Percentiles rank a stretch among this genome's conserved stretches.
phyloP scores from a whole-genome alignment of 2,329 filamentous ascomycete species.

The Arthrinium phaeospermum region DNA sequence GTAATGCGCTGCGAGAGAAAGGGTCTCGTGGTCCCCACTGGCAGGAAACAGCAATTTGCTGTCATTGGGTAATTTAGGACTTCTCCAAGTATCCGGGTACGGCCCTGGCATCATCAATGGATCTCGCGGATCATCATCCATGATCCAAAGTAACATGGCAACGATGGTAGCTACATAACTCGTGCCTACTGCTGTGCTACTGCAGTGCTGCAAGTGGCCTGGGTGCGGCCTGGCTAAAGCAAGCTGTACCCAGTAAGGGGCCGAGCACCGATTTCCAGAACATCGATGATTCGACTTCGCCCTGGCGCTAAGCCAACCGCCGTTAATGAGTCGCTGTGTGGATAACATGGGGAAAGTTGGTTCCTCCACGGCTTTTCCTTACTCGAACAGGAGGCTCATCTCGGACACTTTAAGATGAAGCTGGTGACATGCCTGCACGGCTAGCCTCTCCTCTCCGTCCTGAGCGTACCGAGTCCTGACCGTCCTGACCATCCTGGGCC shows the following conservation, averaged over 20 bases:
- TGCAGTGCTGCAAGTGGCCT: too few species aligned
- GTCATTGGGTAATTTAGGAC: conserved; percentile 15
- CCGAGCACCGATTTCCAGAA: conserved; percentile 8
- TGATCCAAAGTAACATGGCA: conserved; percentile 13
- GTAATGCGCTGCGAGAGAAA: background rate
- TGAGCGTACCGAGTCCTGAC: too few species aligned
- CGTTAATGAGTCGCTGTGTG: conserved; percentile 2
- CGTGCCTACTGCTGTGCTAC: background rate
- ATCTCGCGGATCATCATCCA: conserved; percentile 16
- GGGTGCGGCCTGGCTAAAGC: background rate
- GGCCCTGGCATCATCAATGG: conserved; percentile 16
- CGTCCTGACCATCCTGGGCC: too few species aligned
- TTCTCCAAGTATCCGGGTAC: conserved; percentile 17
- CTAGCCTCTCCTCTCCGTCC: background rate
- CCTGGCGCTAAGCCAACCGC: background rate
- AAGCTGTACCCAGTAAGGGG: background rate
- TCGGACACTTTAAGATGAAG: conserved; percentile 21
- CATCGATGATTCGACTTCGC: background rate
- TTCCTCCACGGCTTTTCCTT: background rate
- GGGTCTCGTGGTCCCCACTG: conserved; percentile 1
- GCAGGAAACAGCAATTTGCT: conserved; percentile 15
- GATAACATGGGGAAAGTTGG: conserved; percentile 13
- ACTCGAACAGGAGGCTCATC: conserved; percentile 17
- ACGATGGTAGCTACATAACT: background rate
- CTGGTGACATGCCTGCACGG: conserved; percentile 16